Percentiles rank a stretch among this genome's conserved stretches.
These are phyloP conservation scores for Aspergillus sp. DNA, from an alignment of 2,329 filamentous ascomycete species.

Conservation along the genomic window DNA sequence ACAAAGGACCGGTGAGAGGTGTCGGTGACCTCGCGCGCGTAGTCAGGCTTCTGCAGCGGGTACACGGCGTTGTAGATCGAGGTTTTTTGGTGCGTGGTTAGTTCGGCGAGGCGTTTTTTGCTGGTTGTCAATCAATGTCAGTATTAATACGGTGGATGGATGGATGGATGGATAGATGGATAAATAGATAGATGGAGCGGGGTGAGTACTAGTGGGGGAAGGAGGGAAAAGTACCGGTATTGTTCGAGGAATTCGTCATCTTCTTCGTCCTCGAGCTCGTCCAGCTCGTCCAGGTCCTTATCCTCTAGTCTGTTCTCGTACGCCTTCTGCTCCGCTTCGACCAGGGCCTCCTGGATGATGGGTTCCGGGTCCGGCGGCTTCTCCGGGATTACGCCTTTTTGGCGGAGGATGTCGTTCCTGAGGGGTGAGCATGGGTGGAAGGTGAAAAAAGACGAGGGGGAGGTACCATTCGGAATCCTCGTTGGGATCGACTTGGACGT, in stretches of 20 bases:
- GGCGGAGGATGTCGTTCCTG: slow-evolving; percentile 97
- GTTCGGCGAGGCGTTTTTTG: slow-evolving; percentile 75
- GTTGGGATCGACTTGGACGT: slow-evolving; percentile 87
- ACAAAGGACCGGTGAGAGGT: slow-evolving; percentile 61
- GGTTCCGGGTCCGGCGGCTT: slow-evolving; percentile 92
- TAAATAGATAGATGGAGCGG: not conserved
- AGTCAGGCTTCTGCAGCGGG: slow-evolving; percentile 89
- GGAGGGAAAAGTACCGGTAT: slow-evolving; percentile 53
- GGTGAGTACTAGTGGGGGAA: no score
- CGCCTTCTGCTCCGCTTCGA: slow-evolving; percentile 71
- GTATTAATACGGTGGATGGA: no score
- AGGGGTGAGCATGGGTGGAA: slow-evolving; percentile 7
- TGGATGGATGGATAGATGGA: no score
- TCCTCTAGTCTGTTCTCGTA: slow-evolving; percentile 89
- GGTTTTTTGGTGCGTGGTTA: slow-evolving; percentile 64
- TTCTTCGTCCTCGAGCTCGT: slow-evolving; percentile 89
- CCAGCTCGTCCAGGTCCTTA: slow-evolving; percentile 88
- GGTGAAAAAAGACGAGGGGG: slow-evolving; percentile 8
- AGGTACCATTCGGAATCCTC: slow-evolving; percentile 86
- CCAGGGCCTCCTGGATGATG: slow-evolving; percentile 87
- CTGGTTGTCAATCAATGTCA: slow-evolving; percentile 22
- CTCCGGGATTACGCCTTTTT: slow-evolving; percentile 94
- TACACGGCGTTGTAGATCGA: slow-evolving; percentile 84
- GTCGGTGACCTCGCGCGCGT: slow-evolving; percentile 82
- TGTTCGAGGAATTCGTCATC: slow-evolving; percentile 83